phyloP scores from a whole-genome alignment of 139 green algal species.

The Picochlorum sp. region DNA sequence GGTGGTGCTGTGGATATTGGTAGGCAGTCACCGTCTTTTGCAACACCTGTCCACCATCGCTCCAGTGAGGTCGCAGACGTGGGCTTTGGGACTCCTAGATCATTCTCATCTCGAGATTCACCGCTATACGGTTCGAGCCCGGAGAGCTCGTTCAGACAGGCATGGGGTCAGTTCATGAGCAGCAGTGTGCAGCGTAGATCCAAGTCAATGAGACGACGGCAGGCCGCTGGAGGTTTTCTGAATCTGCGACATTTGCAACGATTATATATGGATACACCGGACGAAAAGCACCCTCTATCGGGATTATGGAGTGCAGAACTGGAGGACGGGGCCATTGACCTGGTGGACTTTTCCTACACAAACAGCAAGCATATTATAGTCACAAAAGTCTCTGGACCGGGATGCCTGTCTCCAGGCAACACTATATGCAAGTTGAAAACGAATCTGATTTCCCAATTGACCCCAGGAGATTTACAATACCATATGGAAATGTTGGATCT shows the following conservation, averaged over 20 bases:
- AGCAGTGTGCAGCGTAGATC: neutral
- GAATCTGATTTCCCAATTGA: no score
- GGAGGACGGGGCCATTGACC: neutral
- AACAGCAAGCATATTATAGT: neutral
- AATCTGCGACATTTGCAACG: slow-evolving; percentile 19
- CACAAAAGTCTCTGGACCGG: neutral
- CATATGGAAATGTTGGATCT: no score
- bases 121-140: slow-evolving; percentile 29
- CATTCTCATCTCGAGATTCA: neutral
- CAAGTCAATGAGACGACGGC: slow-evolving; percentile 6
- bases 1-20: neutral
- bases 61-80: slow-evolving; percentile 19
- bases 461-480: no score
- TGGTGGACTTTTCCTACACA: neutral
- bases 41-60: slow-evolving; percentile 3
- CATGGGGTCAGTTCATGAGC: slow-evolving; percentile 39
- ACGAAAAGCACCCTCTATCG: slow-evolving; percentile 23
- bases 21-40: slow-evolving; percentile 11
- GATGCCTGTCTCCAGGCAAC: neutral
- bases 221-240: neutral
- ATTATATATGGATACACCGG: slow-evolving; percentile 17
- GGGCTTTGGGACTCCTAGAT: slow-evolving; percentile 6
- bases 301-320: slow-evolving; percentile 18
- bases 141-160: slow-evolving; percentile 34
- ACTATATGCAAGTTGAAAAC: neutral